Evolutionary conservation across 2,329 filamentous ascomycete species (phyloP).

Genomic region (Fusarium brachygibbosum): DNA sequence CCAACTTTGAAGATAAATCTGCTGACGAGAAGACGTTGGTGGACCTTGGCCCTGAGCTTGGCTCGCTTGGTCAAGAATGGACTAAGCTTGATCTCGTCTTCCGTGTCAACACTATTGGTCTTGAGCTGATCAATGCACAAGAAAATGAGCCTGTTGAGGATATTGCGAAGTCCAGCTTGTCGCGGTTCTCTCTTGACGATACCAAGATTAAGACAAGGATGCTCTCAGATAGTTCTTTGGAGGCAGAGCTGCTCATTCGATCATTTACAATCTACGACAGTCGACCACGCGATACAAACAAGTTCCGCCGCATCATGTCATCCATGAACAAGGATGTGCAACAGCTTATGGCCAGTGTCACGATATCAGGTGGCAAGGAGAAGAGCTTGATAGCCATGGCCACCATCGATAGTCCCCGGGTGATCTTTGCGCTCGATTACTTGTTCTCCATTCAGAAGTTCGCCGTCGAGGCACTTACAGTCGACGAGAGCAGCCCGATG

Average conservation of each 20-base stretch:
- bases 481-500: constrained; percentile 68
- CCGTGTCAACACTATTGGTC: constrained; percentile 85
- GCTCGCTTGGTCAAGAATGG: constrained; percentile 79
- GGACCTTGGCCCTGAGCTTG: constrained; percentile 77
- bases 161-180: constrained; percentile 83
- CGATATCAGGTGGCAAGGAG: constrained; percentile 87
- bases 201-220: constrained; percentile 93
- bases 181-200: constrained; percentile 93
- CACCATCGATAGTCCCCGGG: constrained; percentile 91
- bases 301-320: constrained; percentile 98
- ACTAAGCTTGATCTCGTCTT: constrained; percentile 95
- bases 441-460: constrained; percentile 91
- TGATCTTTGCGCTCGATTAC: constrained; percentile 97
- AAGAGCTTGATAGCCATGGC: constrained; percentile 89
- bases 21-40: constrained; percentile 60
- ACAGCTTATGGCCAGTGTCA: constrained; percentile 97
- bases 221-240: constrained; percentile 90
- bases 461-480: constrained; percentile 75
- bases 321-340: constrained; percentile 94
- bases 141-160: constrained; percentile 84
- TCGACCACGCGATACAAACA: constrained; percentile 89
- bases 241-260: constrained; percentile 92
- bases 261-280: constrained; percentile 96
- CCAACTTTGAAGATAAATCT: constrained; percentile 50
- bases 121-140: constrained; percentile 86